These are phyloP conservation scores for Oryza nivara DNA, from an alignment of 176 grass and related monocot species.

Conservation along the genomic window DNA sequence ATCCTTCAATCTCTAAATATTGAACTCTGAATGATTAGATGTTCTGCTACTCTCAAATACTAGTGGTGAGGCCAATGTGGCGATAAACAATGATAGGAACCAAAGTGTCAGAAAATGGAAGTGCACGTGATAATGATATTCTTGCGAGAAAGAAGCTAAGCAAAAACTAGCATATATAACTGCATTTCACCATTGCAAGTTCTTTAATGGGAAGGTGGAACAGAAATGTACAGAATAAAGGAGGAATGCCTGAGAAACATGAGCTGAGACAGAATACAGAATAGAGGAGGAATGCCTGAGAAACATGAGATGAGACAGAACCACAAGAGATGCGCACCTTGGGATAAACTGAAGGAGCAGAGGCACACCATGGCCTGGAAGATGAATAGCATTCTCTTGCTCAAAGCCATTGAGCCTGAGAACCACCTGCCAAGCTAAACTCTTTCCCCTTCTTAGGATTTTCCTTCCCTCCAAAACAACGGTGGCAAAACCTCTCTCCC, in stretches of 20 bases:
- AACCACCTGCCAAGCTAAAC: constrained; percentile 8
- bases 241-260: constrained; percentile 3
- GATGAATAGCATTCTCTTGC: constrained; percentile 6
- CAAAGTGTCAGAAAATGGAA: constrained; percentile 1
- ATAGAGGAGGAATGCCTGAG: not conserved
- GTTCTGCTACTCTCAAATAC: not conserved
- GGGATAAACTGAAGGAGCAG: constrained; percentile 40
- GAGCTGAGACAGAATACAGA: not conserved
- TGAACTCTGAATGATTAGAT: not conserved
- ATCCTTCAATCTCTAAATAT: constrained; percentile 30
- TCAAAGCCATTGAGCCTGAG: constrained; percentile 44
- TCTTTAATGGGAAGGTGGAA: not conserved
- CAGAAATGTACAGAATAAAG: not conserved
- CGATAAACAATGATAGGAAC: not conserved
- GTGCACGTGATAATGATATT: not conserved
- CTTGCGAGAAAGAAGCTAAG: constrained; percentile 4
- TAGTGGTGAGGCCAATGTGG: not conserved
- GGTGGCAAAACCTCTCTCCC: constrained; percentile 8
- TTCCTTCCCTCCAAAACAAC: constrained; percentile 6
- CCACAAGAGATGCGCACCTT: constrained; percentile 29
- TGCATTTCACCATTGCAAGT: constrained; percentile 22
- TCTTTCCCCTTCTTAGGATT: not conserved
- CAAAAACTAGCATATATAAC: not conserved
- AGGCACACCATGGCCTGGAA: constrained; percentile 47
- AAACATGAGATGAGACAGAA: not conserved